Evolutionary conservation across 805 yeast species (phyloP), one percentile per base, ranked within the genome.

Genomic region (Sporopachydermia lactativora): DNA sequence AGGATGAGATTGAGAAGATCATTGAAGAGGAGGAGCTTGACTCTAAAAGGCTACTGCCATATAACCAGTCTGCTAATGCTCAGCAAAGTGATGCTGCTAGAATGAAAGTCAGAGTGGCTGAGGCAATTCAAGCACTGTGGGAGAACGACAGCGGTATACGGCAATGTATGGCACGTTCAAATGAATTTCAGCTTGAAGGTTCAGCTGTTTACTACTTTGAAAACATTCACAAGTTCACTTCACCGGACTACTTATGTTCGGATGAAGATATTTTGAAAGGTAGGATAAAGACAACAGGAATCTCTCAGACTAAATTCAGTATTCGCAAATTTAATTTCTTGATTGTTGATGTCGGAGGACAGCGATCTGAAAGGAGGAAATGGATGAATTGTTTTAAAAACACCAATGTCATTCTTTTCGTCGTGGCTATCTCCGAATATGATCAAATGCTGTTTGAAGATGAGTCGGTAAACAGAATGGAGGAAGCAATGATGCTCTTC

Each of bases 261-360:
- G 85, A 89, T 58, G 75, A 70, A 42, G 98, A 92, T 58, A 86
- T 92, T 42, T 62, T 92, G 48, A 79, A 73, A 51, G 97, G 96
- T 3, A 68, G 98, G 28, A 83, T 92, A 51, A 88, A 89, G 60
- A 89, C 98, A 11, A 88, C 96, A 0, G 98, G 98, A 3, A 85
- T 92, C 41, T 81, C 94, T 1, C 95, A 89, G 57, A 81, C 92
- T 4, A 71, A 68, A 41, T 88, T 92, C 61, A 66, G 68, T 42
- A 74, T 89, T 45, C 65, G 65, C 39, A 73, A 75, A 5, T 70
- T 75, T 38, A 73, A 68, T 47, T 78, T 88, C 55, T 77, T 75
- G 52, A 83, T 92, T 35, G 62, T 86, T 36, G 98, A 92, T 65
- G 97, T 96, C 3, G 98, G 98, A 41, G 98, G 98, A 2, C 96